Evolutionary conservation across 2,329 filamentous ascomycete genomes (phyloP), one percentile per base, ranked within the genome.

Genomic region (Lasiodiplodia theobromae): DNA sequence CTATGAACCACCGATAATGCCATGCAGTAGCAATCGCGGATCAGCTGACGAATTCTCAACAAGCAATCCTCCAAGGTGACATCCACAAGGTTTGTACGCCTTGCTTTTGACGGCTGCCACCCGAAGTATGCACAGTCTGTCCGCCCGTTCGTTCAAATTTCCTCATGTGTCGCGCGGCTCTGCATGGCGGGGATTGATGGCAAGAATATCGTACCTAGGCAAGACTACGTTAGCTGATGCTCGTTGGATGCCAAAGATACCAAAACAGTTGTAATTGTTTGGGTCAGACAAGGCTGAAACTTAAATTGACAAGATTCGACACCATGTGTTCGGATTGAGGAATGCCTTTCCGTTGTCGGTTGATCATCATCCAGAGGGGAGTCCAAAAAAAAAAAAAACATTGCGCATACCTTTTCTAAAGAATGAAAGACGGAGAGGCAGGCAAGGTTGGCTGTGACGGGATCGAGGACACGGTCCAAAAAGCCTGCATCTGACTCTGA

Each of bases 1-100:
- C 14, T 18, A 18, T 2, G 25, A 10, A 67, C 44, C 5, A 37
- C 31, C 49, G 49, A 57, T 28, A 40, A 58, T 65, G 51, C 58
- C 40, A 34, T 67, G 54, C n/a, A 67, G 34, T 23, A 47, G 34
- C 47, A 52, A 37, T 68, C 66, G 60, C 68, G 68, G 73, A 83
- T 89, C 87, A 89, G 87, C 79, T 87, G 86, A 89, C 88, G 87
- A 88, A 81, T 84, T 89, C 85, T 90, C 87, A 89, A 89, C 87
- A 89, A 89, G 86, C 85, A 85, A 81, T 78, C 83, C 84, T 81
- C 75, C 78, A 76, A 73, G 75, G 79, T 74, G 79, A 79, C 84
- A 85, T 78, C 86, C 84, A 84, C 86, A 86, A 83, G 82, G 86
- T 87, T 89, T 89, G 87, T 89, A 89, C 86, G 86, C 79, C 82